Evolutionary conservation across 192 early-diverging fungal species (phyloP).

Genomic region (Mortierella hygrophila): DNA sequence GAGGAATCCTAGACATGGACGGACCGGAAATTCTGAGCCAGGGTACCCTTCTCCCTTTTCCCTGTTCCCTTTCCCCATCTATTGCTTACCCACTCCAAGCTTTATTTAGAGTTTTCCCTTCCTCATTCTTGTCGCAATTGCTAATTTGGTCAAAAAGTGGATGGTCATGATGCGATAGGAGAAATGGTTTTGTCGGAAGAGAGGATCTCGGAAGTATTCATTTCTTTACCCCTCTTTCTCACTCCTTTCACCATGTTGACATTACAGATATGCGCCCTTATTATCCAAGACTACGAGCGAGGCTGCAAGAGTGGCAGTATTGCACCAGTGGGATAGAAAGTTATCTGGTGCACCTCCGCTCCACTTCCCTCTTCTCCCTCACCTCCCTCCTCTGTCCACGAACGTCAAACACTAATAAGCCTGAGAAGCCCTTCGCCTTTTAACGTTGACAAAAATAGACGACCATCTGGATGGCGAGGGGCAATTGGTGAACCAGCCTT

Average conservation of each 20-base stretch:
- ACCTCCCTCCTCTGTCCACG: background rate
- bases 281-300: too few relatives aligned
- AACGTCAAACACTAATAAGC: background rate
- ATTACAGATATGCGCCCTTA: too few relatives aligned
- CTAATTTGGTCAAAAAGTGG: background rate
- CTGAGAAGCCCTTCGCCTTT: too few relatives aligned
- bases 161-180: background rate
- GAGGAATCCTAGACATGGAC: background rate
- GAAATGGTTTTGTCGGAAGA: too few relatives aligned
- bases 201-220: too few relatives aligned
- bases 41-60: background rate
- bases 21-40: slow-evolving; percentile 1
- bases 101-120: background rate
- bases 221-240: too few relatives aligned
- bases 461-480: too few relatives aligned
- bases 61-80: background rate
- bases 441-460: too few relatives aligned
- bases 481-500: too few relatives aligned
- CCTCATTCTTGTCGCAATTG: background rate
- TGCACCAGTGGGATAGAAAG: background rate
- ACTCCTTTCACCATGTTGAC: too few relatives aligned
- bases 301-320: too few relatives aligned
- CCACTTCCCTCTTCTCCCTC: background rate
- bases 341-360: background rate
- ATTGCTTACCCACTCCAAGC: slow-evolving; percentile 1